Base-by-base conservation (phyloP, 1,139 yeast genomes). In the Blastobotrys buckinghamii region DNA sequence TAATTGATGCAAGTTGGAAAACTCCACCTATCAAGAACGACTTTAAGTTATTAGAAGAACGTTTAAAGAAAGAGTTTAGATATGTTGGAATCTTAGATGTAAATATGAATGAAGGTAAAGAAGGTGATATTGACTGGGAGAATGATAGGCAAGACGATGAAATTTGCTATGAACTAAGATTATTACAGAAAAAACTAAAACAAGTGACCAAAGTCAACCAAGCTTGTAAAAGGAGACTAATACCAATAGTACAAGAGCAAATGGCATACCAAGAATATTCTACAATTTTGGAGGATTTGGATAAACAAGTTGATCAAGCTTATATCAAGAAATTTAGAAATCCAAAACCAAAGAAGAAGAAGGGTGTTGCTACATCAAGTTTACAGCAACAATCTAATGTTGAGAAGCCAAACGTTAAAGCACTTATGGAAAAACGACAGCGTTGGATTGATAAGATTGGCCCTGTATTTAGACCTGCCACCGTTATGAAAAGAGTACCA, bases 271-370 rank as follows among this genome's bases (percentile, higher is more conserved):
- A 92, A 64, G 98, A 94, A 64, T 94, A 88, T 64, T 73, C 82
- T 50, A 85, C 94, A 13, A 89, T 94, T 49, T 68, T 90, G 53
- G 97, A 92, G 50, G 97, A 92, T 63, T 73, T 94, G 57, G 97
- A 94, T 65, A 92, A 90, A 63, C 98, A 94, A 67, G 92, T 92
- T 26, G 98, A 94, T 64, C 97, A 88, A 66, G 92, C 96, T 12
- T 92, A 89, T 63, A 72, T 85, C 59, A 86, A 90, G 66, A 75
- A 97, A 52, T 77, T 86, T 53, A 80, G 90, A 59, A 88, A 82
- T n/a, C 84, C 88, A 51, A 84, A 83, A 55, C 83, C 83, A 66
- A 85, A 84, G 67, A 84, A 84, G 70, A 86, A 84, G 71, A 77
- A 78, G 50, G 59, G 62, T 6, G 53, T 64, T 24, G 60, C 58